Percentiles rank a stretch among this genome's conserved stretches.
phyloP scores from a whole-genome alignment of 179 eudicot genomes.

The Sideroxylon spinosum region DNA sequence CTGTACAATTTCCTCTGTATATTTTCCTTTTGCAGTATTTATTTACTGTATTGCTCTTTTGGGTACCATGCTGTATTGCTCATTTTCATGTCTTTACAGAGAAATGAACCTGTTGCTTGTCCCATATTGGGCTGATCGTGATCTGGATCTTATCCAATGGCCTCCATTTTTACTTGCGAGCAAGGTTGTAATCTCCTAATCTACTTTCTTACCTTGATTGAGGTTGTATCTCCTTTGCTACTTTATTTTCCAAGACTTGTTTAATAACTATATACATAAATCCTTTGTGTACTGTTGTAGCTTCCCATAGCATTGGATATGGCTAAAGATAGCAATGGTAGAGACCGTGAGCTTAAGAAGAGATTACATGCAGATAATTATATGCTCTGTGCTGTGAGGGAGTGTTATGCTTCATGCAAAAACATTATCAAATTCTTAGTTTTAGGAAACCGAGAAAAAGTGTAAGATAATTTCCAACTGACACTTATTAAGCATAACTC shows the following conservation, averaged over 20 bases:
- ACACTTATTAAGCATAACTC: neutral
- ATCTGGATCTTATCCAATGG: slow-evolving; percentile 85
- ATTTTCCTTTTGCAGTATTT: neutral
- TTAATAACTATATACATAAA: neutral
- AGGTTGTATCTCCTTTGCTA: slow-evolving; percentile 1
- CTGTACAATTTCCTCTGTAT: neutral
- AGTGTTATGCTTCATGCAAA: slow-evolving; percentile 85
- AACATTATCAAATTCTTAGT: slow-evolving; percentile 72
- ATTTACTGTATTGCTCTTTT: neutral
- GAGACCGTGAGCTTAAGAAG: slow-evolving; percentile 77
- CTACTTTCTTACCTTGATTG: slow-evolving; percentile 1
- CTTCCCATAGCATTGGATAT: slow-evolving; percentile 97
- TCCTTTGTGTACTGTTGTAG: slow-evolving; percentile 33
- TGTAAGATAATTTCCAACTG: slow-evolving; percentile 41
- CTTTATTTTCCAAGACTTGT: neutral
- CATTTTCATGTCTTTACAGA: slow-evolving; percentile 31
- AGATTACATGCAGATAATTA: slow-evolving; percentile 64
- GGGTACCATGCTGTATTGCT: neutral
- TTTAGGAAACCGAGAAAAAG: slow-evolving; percentile 58
- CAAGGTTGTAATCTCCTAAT: slow-evolving; percentile 53
- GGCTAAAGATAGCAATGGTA: slow-evolving; percentile 93
- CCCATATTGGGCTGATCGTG: slow-evolving; percentile 85
- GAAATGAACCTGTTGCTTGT: slow-evolving; percentile 86
- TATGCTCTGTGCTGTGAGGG: slow-evolving; percentile 80
- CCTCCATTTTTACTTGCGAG: slow-evolving; percentile 98